phyloP scores from a whole-genome alignment of 1,284 basidiomycete species.

The Schizophyllum commune region DNA sequence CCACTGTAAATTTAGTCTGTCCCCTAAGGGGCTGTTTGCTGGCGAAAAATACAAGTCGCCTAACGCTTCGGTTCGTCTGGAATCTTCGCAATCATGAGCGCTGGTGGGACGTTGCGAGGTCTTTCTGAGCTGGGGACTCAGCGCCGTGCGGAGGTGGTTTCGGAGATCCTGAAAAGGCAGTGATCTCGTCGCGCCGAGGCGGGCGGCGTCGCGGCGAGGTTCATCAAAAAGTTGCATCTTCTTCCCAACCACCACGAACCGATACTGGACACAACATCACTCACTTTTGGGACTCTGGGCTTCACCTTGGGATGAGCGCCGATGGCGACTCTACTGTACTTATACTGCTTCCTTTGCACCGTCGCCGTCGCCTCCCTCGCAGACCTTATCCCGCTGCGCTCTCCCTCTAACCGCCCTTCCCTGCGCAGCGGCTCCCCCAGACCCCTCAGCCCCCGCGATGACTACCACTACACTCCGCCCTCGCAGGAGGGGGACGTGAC shows the following conservation, averaged over 20 bases:
- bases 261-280: background rate
- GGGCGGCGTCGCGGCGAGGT: background rate
- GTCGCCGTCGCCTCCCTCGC: slow-evolving; percentile 9
- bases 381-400: slow-evolving; percentile 7
- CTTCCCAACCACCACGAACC: background rate
- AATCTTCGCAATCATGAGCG: no score
- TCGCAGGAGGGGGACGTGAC: background rate
- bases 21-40: no score
- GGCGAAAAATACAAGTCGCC: no score
- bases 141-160: no score
- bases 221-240: background rate
- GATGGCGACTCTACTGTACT: slow-evolving; percentile 10
- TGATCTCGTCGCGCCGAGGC: no score
- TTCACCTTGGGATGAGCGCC: background rate
- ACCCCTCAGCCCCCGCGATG: background rate
- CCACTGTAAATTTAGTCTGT: no score
- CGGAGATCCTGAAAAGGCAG: no score
- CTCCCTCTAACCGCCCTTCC: slow-evolving; percentile 5
- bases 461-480: background rate
- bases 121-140: no score
- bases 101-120: no score
- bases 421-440: background rate
- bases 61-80: no score
- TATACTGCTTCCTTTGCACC: slow-evolving; percentile 7
- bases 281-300: background rate